Evolutionary conservation across 1,139 yeast species (phyloP).

Genomic region (Protomyces gravidus): DNA sequence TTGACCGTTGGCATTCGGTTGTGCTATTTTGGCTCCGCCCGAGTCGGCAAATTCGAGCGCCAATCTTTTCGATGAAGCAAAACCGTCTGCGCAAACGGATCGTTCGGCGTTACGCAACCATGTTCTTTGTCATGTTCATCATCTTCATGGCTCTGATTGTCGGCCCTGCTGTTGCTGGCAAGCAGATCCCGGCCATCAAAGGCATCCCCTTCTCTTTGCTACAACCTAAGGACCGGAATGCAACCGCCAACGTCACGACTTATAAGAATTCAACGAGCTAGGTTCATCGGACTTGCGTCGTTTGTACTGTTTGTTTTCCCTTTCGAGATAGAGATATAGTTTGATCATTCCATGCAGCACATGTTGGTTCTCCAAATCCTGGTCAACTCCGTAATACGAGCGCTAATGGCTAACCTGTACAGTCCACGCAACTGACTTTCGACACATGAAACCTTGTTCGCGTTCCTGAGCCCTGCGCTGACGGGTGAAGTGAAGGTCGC

Average conservation of each 20-base stretch:
- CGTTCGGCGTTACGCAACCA: conserved; percentile 88
- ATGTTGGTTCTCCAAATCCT: no score
- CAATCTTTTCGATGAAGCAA: conserved; percentile 94
- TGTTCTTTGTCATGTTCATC: conserved; percentile 67
- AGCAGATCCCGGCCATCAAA: neutral
- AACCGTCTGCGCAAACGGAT: conserved; percentile 96
- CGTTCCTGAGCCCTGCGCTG: no score
- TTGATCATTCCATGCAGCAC: no score
- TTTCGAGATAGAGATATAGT: neutral
- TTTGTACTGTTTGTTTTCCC: neutral
- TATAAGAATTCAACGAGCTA: conserved; percentile 14
- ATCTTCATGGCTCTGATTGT: conserved; percentile 72
- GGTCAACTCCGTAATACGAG: no score
- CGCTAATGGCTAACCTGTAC: no score
- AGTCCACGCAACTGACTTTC: no score
- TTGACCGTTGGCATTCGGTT: conserved; percentile 97
- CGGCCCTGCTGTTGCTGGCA: conserved; percentile 79
- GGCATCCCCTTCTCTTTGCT: conserved; percentile 8
- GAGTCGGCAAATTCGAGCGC: conserved; percentile 96
- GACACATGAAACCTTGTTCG: no score
- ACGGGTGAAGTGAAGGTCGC: no score
- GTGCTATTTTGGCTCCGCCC: conserved; percentile 99
- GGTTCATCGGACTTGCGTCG: neutral
- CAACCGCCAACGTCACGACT: conserved; percentile 19
- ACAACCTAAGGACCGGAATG: conserved; percentile 26